Base-by-base conservation (phyloP, 495 filamentous ascomycete species). In the Xylaria cubensis region DNA sequence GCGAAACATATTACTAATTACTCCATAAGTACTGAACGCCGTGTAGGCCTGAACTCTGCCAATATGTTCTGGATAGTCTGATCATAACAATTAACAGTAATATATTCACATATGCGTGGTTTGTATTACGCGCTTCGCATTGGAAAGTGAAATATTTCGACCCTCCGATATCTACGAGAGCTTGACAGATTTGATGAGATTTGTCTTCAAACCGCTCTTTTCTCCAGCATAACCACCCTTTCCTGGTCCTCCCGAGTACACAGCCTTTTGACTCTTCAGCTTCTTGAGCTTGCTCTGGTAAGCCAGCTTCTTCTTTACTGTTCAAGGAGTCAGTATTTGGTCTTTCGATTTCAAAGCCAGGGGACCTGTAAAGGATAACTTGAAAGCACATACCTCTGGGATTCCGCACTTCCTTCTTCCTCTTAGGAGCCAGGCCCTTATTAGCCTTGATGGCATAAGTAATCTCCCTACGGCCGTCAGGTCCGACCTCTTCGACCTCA, bases 261-360 rank as follows among this genome's bases (percentile, higher is more conserved):
- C 83, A 50, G 92, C 86, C 86, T 90, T 93, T 80, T 92, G 90
- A 79, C 91, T 94, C 62, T 87, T 87, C 80, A 98, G 81, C 87
- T 98, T 98, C 91, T 97, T 97, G 87, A 93, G 91, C 87, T 97
- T 97, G 73, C 92, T 90, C 75, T 95, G 94, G 82, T 87, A 99
- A 89, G 90, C 93, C 89, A 92, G 92, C 82, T 93, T 88, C 92
- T 98, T 99, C 91, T 98, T 99, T 67, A 99, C 94, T 72, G 5
- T 66, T 66, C 8, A 42, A 50, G 10, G 26, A 10, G 41, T 72
- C 29, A 72, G 70, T n/a, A 42, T 48, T 39, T 17, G 0, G 58
- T 69, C 39, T 58, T 44, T 34, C 2, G 32, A 19, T 48, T 42
- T 65, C 1, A 44, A 42, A 3, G 55, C 15, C 26, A 24, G 36